Percentiles rank a stretch among this genome's conserved stretches.
Evolutionary conservation across 805 yeast genomes (phyloP).

Genomic region (Zygosaccharomyces rouxii): DNA sequence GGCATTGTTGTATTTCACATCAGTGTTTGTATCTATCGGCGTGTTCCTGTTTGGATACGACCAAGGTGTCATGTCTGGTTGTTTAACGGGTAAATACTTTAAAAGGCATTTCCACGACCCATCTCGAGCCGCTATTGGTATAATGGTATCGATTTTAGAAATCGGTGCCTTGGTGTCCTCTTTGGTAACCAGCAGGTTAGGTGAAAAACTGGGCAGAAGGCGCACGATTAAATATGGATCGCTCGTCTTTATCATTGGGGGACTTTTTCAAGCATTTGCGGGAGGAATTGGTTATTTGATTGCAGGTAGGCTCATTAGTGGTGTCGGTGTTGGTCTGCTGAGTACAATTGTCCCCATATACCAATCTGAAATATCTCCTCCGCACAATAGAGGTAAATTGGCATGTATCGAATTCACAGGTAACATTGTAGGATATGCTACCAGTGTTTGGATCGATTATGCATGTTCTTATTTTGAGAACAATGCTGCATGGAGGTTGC

Average conservation of each 20-base stretch:
- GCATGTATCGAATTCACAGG: constrained; percentile 90
- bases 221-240: constrained; percentile 79
- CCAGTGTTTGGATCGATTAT: constrained; percentile 86
- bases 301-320: constrained; percentile 73
- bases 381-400: constrained; percentile 72
- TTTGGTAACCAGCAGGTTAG: constrained; percentile 68
- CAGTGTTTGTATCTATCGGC: constrained; percentile 39
- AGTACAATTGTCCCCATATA: constrained; percentile 84
- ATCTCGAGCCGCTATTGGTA: constrained; percentile 67
- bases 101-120: constrained; percentile 69
- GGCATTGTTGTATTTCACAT: constrained; percentile 36
- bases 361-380: constrained; percentile 85
- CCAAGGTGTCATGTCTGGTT: constrained; percentile 89
- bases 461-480: constrained; percentile 57
- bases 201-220: constrained; percentile 76
- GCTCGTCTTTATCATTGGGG: constrained; percentile 71
- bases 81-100: constrained; percentile 70
- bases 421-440: constrained; percentile 73
- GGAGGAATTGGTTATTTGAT: constrained; percentile 51
- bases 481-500: constrained; percentile 70
- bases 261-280: constrained; percentile 64
- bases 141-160: constrained; percentile 84
- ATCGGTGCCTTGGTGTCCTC: constrained; percentile 83
- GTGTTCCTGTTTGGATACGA: constrained; percentile 75
- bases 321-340: constrained; percentile 82